Percentiles rank a stretch among this genome's conserved stretches.
phyloP scores from a whole-genome alignment of 1,139 yeast species.

The Pichia sp. region DNA sequence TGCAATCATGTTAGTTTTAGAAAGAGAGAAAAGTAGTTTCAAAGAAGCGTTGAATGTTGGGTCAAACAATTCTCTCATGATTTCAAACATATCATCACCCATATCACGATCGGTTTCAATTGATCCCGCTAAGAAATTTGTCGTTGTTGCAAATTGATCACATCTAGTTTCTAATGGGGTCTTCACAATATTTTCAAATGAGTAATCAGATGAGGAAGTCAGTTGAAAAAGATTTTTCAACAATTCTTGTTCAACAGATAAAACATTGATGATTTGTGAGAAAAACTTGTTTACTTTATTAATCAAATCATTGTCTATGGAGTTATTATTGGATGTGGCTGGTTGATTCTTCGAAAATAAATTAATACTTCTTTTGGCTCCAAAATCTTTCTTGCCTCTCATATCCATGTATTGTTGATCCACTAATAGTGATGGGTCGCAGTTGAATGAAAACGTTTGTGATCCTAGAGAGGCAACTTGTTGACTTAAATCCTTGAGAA shows the following conservation, averaged over 20 bases:
- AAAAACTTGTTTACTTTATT: constrained; percentile 1
- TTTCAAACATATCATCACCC: constrained; percentile 51
- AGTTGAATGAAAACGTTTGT: constrained; percentile 21
- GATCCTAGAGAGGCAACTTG: constrained; percentile 19
- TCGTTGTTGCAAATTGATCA: constrained; percentile 22
- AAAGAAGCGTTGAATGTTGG: constrained; percentile 45
- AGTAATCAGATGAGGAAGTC: constrained; percentile 45
- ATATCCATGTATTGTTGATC: constrained; percentile 14
- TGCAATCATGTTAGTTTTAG: constrained; percentile 38
- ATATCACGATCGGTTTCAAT: constrained; percentile 53
- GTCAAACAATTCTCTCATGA: constrained; percentile 57
- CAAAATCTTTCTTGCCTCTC: constrained; percentile 13
- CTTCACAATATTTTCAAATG: constrained; percentile 49
- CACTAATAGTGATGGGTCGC: constrained; percentile 23
- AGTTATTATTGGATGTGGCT: constrained; percentile 2
- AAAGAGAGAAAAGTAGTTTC: constrained; percentile 34
- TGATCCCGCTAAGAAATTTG: constrained; percentile 22
- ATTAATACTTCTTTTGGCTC: constrained; percentile 12
- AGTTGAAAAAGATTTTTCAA: constrained; percentile 66
- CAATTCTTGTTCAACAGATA: constrained; percentile 63
- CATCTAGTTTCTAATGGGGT: constrained; percentile 40
- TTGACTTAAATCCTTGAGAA: constrained; percentile 34
- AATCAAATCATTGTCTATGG: constrained; percentile 12
- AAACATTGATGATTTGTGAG: constrained; percentile 18
- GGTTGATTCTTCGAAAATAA: constrained; percentile 18